These are phyloP conservation scores for Apium graveolens DNA, from an alignment of 129 eudicot genomes.

Conservation along the genomic window DNA sequence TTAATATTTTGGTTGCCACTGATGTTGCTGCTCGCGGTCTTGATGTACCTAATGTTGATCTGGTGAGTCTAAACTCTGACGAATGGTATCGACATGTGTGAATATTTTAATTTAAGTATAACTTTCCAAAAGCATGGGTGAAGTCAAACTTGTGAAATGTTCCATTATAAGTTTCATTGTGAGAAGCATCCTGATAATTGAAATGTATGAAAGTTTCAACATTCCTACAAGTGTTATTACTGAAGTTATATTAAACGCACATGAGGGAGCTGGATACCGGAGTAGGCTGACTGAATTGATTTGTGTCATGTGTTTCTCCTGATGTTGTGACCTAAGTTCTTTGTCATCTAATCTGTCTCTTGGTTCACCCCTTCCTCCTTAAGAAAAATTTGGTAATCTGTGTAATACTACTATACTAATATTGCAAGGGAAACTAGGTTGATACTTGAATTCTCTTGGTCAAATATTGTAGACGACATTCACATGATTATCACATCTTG, in stretches of 20 bases:
- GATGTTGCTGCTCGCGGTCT: constrained; percentile 99
- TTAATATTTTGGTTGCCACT: constrained; percentile 76
- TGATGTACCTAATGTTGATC: constrained; percentile 94
- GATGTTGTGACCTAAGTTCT: not conserved
- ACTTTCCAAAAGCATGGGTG: not conserved
- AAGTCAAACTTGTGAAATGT: not conserved
- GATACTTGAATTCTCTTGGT: not conserved
- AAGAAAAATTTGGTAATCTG: not conserved
- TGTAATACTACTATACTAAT: not conserved
- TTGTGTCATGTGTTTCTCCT: not conserved
- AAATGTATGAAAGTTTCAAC: not conserved
- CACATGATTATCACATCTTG: not conserved
- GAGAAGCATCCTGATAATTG: not conserved
- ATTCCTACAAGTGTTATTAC: not conserved
- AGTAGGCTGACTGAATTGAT: not conserved
- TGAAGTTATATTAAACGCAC: not conserved
- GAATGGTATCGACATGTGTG: not conserved
- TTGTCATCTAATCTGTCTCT: not conserved
- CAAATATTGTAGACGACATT: not conserved
- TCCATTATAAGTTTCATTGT: not conserved
- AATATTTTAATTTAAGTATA: not conserved
- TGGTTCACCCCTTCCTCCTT: not conserved
- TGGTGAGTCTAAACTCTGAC: constrained; percentile 37
- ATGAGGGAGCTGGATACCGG: not conserved
- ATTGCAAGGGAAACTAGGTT: not conserved